A percentile compares a stretch with the other conserved stretches of the same genome.
Evolutionary conservation across 768 basidiomycete species (phyloP).

Genomic region (Boletus huronensis): DNA sequence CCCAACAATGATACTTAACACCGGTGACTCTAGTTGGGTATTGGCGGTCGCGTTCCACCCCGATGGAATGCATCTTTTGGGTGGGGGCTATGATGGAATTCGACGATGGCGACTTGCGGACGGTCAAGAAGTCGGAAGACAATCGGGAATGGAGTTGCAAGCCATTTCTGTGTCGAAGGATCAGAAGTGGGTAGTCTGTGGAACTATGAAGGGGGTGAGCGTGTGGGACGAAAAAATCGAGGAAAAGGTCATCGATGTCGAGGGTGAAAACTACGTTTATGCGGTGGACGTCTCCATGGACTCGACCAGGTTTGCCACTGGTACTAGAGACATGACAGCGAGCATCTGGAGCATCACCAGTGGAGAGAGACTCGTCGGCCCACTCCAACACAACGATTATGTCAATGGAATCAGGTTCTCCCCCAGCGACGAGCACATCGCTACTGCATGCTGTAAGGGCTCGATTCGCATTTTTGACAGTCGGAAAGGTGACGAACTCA

Average conservation of each 20-base stretch:
- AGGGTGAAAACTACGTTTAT: too few species aligned
- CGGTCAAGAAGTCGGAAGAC: not conserved
- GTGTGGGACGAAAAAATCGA: not conserved
- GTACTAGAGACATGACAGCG: fast-evolving
- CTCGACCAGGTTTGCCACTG: not conserved
- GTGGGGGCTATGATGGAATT: not conserved
- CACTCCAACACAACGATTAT: not conserved
- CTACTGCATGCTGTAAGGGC: not conserved
- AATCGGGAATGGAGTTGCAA: not conserved
- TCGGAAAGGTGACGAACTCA: not conserved
- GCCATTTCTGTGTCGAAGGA: not conserved
- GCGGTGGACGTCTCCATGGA: not conserved
- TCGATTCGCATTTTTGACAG: not conserved
- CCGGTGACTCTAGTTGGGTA: fast-evolving
- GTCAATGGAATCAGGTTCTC: not conserved
- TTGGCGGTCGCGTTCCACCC: not conserved
- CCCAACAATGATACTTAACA: not conserved
- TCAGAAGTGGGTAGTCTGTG: not conserved
- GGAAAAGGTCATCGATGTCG: not conserved
- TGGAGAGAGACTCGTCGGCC: not conserved
- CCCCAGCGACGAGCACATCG: not conserved
- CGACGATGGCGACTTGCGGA: not conserved
- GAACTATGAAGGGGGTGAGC: fast-evolving
- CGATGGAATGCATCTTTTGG: not conserved
- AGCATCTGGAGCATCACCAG: not conserved